phyloP scores from a whole-genome alignment of 257 asterid genomes.

The Primulina huaijiensis region DNA sequence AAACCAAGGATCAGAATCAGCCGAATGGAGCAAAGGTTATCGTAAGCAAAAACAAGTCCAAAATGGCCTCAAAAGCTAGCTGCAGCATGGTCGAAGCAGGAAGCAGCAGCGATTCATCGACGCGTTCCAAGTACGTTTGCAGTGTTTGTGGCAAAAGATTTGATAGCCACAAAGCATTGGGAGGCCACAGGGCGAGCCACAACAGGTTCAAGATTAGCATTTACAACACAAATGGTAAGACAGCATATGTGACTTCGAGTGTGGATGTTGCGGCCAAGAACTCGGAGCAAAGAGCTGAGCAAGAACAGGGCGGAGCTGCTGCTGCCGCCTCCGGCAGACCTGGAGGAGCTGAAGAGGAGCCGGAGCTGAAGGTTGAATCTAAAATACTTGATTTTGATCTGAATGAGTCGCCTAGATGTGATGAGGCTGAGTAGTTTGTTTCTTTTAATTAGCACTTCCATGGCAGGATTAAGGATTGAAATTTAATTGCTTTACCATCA shows the following conservation, averaged over 20 bases:
- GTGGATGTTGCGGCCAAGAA: background rate
- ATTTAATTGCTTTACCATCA: too few species aligned
- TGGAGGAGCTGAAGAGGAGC: background rate
- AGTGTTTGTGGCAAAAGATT: constrained; percentile 29
- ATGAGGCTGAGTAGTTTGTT: background rate
- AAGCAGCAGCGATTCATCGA: background rate
- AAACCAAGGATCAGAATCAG: background rate
- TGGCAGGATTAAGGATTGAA: too few species aligned
- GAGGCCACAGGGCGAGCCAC: constrained; percentile 45
- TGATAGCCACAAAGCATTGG: constrained; percentile 32
- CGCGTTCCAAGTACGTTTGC: constrained; percentile 26
- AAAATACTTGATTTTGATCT: constrained; percentile 28
- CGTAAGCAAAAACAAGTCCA: background rate
- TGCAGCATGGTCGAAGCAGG: background rate
- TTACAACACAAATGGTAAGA: constrained; percentile 21
- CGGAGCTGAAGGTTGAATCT: background rate
- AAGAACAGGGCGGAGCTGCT: background rate
- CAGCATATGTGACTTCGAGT: background rate
- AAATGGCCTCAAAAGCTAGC: background rate
- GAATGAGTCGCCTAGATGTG: constrained; percentile 27
- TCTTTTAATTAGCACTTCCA: background rate
- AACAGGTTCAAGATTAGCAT: constrained; percentile 29
- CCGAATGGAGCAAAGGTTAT: background rate
- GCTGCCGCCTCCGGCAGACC: background rate
- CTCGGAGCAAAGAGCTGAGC: background rate